A percentile compares a stretch with the other conserved stretches of the same genome.
Conservation (phyloP, 2,329 filamentous ascomycete genomes). For the Fusarium mundagurra region DNA sequence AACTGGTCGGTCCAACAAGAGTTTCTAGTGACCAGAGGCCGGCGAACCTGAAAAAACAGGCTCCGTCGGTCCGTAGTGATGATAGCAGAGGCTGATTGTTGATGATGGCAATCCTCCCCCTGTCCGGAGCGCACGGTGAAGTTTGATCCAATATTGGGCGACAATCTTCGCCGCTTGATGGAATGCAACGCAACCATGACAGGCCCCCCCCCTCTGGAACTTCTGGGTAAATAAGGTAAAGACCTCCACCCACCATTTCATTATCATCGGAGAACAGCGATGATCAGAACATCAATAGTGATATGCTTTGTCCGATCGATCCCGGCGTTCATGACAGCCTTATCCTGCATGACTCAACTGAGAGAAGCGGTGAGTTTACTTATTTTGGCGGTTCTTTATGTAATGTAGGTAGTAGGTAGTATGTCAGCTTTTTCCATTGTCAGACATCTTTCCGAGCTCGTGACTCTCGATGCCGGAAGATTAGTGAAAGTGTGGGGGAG, state of each 20-base stretch:
- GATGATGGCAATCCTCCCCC: conserved; percentile 8
- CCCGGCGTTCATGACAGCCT: background rate
- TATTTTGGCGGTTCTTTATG: background rate
- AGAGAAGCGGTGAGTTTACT: conserved; percentile 30
- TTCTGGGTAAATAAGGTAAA: conserved; percentile 23
- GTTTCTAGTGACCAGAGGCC: background rate
- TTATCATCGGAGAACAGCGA: conserved; percentile 16
- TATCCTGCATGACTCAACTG: background rate
- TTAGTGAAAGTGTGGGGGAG: conserved; percentile 30
- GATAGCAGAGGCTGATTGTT: conserved; percentile 6
- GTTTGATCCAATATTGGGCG: conserved; percentile 1
- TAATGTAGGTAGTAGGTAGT: background rate
- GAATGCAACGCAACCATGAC: conserved; percentile 26
- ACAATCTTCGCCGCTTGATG: conserved; percentile 5
- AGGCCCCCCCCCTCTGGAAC: background rate
- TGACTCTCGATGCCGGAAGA: background rate
- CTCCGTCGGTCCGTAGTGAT: conserved; percentile 11
- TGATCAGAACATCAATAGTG: conserved; percentile 4
- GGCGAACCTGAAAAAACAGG: background rate
- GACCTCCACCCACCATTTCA: conserved; percentile 25
- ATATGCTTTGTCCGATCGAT: conserved; percentile 9
- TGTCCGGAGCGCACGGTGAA: conserved; percentile 6
- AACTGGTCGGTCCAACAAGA: background rate
- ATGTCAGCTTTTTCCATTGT: background rate
- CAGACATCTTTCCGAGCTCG: conserved; percentile 17